A percentile compares a stretch with the other conserved stretches of the same genome.
phyloP scores from a whole-genome alignment of 1,284 basidiomycete species.

The Pyrrhoderma noxium region DNA sequence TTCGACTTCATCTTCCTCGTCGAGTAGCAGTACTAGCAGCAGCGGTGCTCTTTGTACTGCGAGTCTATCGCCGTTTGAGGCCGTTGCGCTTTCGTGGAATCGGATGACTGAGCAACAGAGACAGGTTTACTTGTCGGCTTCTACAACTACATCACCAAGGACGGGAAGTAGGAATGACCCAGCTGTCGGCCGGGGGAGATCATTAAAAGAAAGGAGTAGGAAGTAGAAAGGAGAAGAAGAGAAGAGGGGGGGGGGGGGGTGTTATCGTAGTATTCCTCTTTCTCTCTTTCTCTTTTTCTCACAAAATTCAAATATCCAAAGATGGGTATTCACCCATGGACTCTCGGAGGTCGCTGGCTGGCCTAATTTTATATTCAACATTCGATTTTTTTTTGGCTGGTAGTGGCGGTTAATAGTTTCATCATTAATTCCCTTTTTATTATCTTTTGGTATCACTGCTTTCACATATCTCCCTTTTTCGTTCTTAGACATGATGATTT shows the following conservation, averaged over 20 bases:
- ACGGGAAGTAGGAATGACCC: background rate
- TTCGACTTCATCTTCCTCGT: too few relatives aligned
- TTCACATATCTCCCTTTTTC: background rate
- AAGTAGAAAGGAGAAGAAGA: constrained; percentile 2
- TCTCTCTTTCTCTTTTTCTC: too few relatives aligned
- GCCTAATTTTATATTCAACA: constrained; percentile 2
- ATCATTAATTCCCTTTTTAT: background rate
- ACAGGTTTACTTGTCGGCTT: constrained; percentile 9
- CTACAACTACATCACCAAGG: constrained; percentile 5
- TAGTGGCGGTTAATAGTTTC: too few relatives aligned
- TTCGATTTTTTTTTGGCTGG: background rate
- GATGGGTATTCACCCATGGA: too few relatives aligned
- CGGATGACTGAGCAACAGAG: constrained; percentile 13
- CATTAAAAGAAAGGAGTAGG: background rate
- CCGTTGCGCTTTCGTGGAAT: constrained; percentile 14
- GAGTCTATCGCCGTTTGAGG: constrained; percentile 12
- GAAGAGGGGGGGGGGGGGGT: background rate
- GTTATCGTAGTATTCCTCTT: background rate
- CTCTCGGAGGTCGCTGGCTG: constrained; percentile 1
- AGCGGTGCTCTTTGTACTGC: too few relatives aligned
- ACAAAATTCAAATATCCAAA: too few relatives aligned
- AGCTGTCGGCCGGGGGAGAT: background rate
- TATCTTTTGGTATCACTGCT: background rate
- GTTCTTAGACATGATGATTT: too few relatives aligned
- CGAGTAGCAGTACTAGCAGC: too few relatives aligned